Base-by-base conservation (phyloP, 148 eudicot species). In the Cornus kousa region DNA sequence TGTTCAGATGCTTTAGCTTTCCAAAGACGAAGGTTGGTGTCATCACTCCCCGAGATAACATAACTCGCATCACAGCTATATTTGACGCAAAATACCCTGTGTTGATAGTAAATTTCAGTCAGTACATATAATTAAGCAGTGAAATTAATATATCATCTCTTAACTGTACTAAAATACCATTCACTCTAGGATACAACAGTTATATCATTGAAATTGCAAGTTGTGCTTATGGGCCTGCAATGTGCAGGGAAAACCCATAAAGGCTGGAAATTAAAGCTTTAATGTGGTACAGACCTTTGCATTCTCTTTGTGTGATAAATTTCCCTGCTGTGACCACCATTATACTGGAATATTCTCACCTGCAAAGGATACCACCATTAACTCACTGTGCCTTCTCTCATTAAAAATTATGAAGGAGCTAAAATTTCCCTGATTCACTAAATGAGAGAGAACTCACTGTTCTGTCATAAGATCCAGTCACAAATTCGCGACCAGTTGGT, bases 401-500 rank as follows among this genome's bases (percentile, higher is more conserved):
- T 13, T 16, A 23, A 17, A 76, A 13, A 22, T 37, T 48, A 67
- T 74, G 60, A 6, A 46, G 5, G 11, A 46, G n/a, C 5, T 24
- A 23, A 28, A 68, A 69, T 70, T 37, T 70, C 59, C 11, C 76
- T 32, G 48, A 62, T 32, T 50, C 59, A n/a, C 59, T 1, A 67
- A 8, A 82, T 22, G 8, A 57, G 13, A 50, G 24, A 69, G 31
- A 74, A 90, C 97, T 87, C 78, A 96, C 99, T 19, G 95, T 87
- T 89, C 97, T 89, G 78, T 96, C 99, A 84, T 96, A 96, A 35
- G 99, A 96, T 79, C 99, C 99, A 23, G 99, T 96, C 43, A 96
- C 99, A 82, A 96, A 96, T 85, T 96, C 99, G 14, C 98, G 97
- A 66, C 99, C 99, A 75, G 98, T 96, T 74, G 99, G 98, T 64